These are phyloP conservation scores for Coccomyxa subellipsoidea DNA, from an alignment of 163 green algal genomes.

Conservation along the genomic window DNA sequence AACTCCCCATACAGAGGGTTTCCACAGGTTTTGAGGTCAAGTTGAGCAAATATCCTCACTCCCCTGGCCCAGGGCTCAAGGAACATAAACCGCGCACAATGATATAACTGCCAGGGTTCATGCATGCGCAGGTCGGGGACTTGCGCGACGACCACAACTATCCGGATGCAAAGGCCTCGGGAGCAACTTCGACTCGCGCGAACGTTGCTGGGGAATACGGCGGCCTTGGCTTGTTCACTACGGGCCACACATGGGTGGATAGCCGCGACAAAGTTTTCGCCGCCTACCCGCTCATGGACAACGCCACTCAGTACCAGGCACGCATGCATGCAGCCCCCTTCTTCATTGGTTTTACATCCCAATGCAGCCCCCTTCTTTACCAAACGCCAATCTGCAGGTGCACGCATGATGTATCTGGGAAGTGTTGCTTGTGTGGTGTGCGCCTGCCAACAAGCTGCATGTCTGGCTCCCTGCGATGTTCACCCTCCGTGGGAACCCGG, in stretches of 20 bases:
- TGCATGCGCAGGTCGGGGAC: slow-evolving; percentile 16
- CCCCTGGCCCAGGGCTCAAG: too few species aligned
- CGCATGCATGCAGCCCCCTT: too few species aligned
- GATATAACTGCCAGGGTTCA: neutral
- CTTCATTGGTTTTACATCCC: too few species aligned
- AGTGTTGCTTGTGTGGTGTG: too few species aligned
- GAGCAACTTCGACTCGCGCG: neutral
- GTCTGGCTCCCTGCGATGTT: too few species aligned
- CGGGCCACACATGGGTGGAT: neutral
- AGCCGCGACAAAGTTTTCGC: neutral
- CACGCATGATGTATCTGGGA: neutral
- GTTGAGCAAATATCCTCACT: too few species aligned
- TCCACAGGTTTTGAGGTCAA: too few species aligned
- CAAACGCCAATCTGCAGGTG: neutral
- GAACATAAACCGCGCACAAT: too few species aligned
- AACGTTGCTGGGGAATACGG: neutral
- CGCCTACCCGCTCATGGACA: neutral
- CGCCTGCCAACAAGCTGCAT: too few species aligned
- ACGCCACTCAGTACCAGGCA: neutral
- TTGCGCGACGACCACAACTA: slow-evolving; percentile 24
- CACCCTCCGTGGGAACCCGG: too few species aligned
- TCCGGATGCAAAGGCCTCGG: neutral
- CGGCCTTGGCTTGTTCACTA: neutral
- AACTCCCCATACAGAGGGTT: too few species aligned
- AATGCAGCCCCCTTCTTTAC: too few species aligned